These are phyloP conservation scores for Nemania sp. DNA, from an alignment of 2,329 filamentous ascomycete species.

Conservation along the genomic window DNA sequence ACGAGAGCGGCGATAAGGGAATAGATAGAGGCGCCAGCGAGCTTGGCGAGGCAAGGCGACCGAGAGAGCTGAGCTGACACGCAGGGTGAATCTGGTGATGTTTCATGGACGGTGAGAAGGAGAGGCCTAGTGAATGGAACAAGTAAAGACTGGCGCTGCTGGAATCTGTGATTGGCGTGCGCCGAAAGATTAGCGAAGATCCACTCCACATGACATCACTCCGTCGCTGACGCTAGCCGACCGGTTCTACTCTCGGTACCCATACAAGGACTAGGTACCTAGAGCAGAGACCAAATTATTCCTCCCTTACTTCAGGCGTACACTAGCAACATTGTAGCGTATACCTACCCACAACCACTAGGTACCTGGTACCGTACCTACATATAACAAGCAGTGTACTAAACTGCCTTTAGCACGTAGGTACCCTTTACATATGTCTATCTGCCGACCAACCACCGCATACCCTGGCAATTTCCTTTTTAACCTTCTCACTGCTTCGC, in stretches of 20 bases:
- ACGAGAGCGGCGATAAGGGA: background rate
- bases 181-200: constrained; percentile 28
- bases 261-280: background rate
- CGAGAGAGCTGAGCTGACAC: constrained; percentile 18
- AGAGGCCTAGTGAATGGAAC: constrained; percentile 7
- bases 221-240: constrained; percentile 13
- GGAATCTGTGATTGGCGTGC: constrained; percentile 27
- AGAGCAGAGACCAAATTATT: no score
- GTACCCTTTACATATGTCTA: no score
- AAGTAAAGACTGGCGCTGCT: constrained; percentile 16
- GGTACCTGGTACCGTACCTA: no score
- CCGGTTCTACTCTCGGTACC: background rate
- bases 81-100: constrained; percentile 11
- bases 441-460: no score
- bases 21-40: background rate
- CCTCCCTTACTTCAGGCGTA: no score
- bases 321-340: no score
- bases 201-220: constrained; percentile 30
- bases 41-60: background rate
- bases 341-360: no score
- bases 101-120: constrained; percentile 23
- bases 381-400: no score
- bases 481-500: no score
- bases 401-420: no score
- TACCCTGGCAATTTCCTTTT: no score